Conservation (phyloP, 1,284 basidiomycete species). For the Naganishia sp. region DNA sequence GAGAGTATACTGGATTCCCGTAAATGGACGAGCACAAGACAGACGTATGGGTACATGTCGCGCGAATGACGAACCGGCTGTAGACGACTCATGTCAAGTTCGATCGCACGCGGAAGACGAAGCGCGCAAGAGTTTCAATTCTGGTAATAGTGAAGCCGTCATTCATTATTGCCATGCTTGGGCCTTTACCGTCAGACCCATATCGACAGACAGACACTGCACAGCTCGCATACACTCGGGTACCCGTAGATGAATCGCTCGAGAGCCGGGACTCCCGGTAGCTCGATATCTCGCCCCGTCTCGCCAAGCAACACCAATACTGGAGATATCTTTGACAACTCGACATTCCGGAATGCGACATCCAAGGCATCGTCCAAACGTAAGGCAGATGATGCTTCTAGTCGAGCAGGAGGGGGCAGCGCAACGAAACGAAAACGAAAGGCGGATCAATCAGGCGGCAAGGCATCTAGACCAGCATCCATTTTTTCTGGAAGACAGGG, state of each 20-base stretch:
- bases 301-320: conserved; percentile 22
- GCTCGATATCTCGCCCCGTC: conserved; percentile 15
- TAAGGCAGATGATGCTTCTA: conserved; percentile 12
- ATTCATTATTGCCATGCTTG: background rate
- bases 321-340: conserved; percentile 19
- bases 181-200: too few species aligned
- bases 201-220: background rate
- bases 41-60: background rate
- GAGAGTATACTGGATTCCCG: background rate
- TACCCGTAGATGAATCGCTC: conserved; percentile 7
- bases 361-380: conserved; percentile 10
- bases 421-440: conserved; percentile 17
- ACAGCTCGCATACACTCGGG: background rate
- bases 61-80: background rate
- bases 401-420: conserved; percentile 2
- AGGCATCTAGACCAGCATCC: conserved; percentile 15
- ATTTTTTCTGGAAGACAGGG: conserved; percentile 22
- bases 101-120: conserved; percentile 3
- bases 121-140: background rate
- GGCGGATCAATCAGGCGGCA: background rate
- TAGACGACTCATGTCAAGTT: background rate
- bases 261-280: conserved; percentile 14
- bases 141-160: too few species aligned
- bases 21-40: background rate
- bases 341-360: background rate